phyloP scores from a whole-genome alignment of 495 filamentous ascomycete genomes.

The Aspergillus affinis region DNA sequence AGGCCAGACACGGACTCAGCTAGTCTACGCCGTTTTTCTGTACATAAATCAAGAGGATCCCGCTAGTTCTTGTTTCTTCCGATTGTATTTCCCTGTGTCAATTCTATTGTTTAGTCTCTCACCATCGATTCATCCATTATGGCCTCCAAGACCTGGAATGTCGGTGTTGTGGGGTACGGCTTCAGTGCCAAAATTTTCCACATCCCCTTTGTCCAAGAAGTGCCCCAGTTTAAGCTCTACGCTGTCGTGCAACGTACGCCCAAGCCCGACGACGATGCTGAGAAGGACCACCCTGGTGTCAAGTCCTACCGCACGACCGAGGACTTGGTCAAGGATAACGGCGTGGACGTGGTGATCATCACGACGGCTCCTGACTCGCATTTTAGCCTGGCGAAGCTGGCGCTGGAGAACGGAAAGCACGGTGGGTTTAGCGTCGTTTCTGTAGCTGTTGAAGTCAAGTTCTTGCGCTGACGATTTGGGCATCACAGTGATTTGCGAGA shows the following conservation, averaged over 20 bases:
- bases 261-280: conserved; percentile 61
- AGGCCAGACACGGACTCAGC: not conserved
- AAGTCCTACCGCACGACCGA: conserved; percentile 62
- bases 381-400: conserved; percentile 61
- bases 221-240: conserved; percentile 66
- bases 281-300: conserved; percentile 64
- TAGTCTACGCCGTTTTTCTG: not conserved
- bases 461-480: not conserved
- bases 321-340: conserved; percentile 63
- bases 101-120: not conserved
- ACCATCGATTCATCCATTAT: conserved; percentile 27
- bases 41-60: conserved; percentile 17
- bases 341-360: conserved; percentile 70
- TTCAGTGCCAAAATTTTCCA: conserved; percentile 88
- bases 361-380: conserved; percentile 77
- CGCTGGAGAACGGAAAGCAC: conserved; percentile 75
- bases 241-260: conserved; percentile 78
- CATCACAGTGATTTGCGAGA: conserved; percentile 70
- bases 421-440: conserved; percentile 32
- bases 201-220: conserved; percentile 75
- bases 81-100: not conserved
- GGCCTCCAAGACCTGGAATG: conserved; percentile 53
- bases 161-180: conserved; percentile 66
- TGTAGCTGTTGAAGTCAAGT: not conserved
- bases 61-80: not conserved